Evolutionary conservation across 2,329 filamentous ascomycete species (phyloP).

Genomic region (Penicillium sp.): DNA sequence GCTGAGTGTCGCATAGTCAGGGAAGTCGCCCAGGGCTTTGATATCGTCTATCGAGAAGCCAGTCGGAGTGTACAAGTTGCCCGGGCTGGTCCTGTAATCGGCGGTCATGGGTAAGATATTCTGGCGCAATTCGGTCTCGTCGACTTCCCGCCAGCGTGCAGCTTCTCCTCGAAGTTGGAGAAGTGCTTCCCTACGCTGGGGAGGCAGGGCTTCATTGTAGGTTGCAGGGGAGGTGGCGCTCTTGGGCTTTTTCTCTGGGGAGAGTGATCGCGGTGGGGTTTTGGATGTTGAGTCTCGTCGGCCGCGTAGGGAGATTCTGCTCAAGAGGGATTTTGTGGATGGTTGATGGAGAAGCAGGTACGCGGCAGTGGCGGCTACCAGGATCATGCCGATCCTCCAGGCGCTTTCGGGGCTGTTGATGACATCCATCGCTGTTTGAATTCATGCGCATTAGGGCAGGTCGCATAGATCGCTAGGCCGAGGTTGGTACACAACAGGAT

Average conservation of each 20-base stretch:
- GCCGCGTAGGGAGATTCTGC: slow-evolving; percentile 41
- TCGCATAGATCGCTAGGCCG: not conserved
- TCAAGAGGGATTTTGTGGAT: slow-evolving; percentile 44
- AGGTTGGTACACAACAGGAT: not conserved
- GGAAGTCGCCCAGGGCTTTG: slow-evolving; percentile 71
- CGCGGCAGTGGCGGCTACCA: slow-evolving; percentile 26
- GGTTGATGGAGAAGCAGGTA: slow-evolving; percentile 32
- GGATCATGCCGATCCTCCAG: slow-evolving; percentile 28
- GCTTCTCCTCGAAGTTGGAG: slow-evolving; percentile 28
- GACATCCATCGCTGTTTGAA: slow-evolving; percentile 22
- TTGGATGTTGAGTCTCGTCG: slow-evolving; percentile 50
- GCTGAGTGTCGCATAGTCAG: slow-evolving; percentile 73
- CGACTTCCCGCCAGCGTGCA: slow-evolving; percentile 28
- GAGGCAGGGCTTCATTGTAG: slow-evolving; percentile 56
- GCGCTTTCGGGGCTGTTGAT: slow-evolving; percentile 17
- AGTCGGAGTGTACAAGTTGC: slow-evolving; percentile 60
- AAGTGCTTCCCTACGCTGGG: slow-evolving; percentile 53
- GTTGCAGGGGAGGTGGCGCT: slow-evolving; percentile 33
- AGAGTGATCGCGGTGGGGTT: slow-evolving; percentile 57
- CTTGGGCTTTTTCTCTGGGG: slow-evolving; percentile 49
- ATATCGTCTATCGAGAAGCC: slow-evolving; percentile 73
- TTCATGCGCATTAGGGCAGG: slow-evolving; percentile 12
- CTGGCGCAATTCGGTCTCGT: slow-evolving; percentile 37
- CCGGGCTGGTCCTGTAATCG: slow-evolving; percentile 41
- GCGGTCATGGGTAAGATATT: slow-evolving; percentile 44